Base-by-base conservation (phyloP, 257 asterid genomes). In the Lithospermum erythrorhizon region DNA sequence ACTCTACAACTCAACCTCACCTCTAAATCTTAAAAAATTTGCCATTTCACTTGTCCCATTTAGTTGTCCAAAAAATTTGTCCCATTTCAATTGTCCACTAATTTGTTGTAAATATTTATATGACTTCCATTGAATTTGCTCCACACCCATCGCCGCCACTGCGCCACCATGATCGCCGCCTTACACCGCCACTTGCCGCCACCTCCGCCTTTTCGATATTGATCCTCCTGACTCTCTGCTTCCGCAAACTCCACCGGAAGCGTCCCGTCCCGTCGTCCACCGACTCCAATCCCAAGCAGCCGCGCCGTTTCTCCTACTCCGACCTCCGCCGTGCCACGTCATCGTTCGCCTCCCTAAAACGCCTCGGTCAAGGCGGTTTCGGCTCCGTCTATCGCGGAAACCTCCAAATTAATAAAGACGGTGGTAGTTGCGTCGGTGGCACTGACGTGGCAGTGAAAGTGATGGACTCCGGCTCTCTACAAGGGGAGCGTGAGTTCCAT, bases 401-500 rank as follows among this genome's bases (percentile, higher is more conserved):
- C 9, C 74, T 93, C 45, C 79, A 77, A 6, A 78, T 62, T 11
- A 58, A 83, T 6, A n/a, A n/a, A n/a, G n/a, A n/a, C n/a, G n/a
- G n/a, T n/a, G n/a, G n/a, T n/a, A n/a, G n/a, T n/a, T n/a, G n/a
- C n/a, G n/a, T n/a, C 6, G 4, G 4, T 27, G 32, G 32, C 6
- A 67, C 65, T 58, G 65, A 76, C 1, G 76, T 83, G 13, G 97
- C 98, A 0, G 97, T 93, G 4, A 93, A 93, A 78, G 68, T 85
- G 21, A 93, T 93, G 98, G 95, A 93, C 63, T 77, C 91, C 3
- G 97, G 97, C 9, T 93, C 97, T 8, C 70, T 93, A 53, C 96
- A 91, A 64, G 98, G 98, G 2, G 98, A 91, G 83, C 90, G 97
- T 14, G 98, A 93, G 62, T 93, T 93, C 71, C 97, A 93, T 73